A percentile compares a stretch with the other conserved stretches of the same genome.
Evolutionary conservation across 345 rosid genomes (phyloP).

Genomic region (Erodium maritimum): DNA sequence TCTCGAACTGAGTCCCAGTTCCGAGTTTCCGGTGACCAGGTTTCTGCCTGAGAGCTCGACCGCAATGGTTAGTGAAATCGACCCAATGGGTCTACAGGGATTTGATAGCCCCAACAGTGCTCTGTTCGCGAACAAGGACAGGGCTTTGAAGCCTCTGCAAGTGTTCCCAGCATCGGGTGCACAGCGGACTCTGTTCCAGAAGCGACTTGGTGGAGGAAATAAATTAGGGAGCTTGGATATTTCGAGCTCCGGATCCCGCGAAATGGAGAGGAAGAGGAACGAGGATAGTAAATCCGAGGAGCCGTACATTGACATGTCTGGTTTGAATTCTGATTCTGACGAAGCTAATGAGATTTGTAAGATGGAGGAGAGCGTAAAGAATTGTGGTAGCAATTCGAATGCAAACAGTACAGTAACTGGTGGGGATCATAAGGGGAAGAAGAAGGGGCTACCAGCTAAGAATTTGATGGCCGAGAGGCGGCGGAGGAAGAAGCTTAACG

Average conservation of each 20-base stretch:
- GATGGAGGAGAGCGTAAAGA: conserved; percentile 34
- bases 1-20: conserved; percentile 28
- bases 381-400: conserved; percentile 37
- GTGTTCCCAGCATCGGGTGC: conserved; percentile 42
- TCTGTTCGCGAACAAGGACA: conserved; percentile 21
- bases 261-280: conserved; percentile 17
- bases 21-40: conserved; percentile 30
- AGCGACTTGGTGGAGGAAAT: conserved; percentile 31
- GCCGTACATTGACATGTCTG: conserved; percentile 43
- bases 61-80: conserved; percentile 18
- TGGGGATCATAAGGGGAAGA: conserved; percentile 49
- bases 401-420: conserved; percentile 34
- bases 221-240: conserved; percentile 46
- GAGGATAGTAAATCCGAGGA: conserved; percentile 44
- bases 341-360: conserved; percentile 30
- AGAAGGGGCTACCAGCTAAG: conserved; percentile 89
- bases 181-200: conserved; percentile 71
- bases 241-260: conserved; percentile 24
- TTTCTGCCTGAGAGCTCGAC: conserved; percentile 27
- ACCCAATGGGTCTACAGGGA: conserved; percentile 32
- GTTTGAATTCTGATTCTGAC: conserved; percentile 73
- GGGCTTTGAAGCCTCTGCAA: conserved; percentile 45
- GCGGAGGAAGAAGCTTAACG: conserved; percentile 94
- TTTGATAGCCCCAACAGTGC: conserved; percentile 31
- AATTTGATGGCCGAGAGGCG: conserved; percentile 97